Base-by-base conservation (phyloP, 2,329 filamentous ascomycete genomes). In the Aspergillus latus region DNA sequence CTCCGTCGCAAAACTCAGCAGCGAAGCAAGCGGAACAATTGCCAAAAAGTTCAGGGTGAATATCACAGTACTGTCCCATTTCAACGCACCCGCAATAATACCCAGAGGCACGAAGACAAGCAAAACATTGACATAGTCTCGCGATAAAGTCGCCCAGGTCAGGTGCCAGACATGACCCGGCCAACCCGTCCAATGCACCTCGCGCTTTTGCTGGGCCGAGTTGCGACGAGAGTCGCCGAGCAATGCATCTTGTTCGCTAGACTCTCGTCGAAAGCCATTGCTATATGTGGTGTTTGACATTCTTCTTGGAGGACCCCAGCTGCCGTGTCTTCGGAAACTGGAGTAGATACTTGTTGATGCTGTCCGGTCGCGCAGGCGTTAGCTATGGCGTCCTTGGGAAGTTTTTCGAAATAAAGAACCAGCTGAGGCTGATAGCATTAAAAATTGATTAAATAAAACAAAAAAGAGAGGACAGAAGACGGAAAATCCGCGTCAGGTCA, bases 31-130 rank as follows among this genome's bases (percentile, higher is more conserved):
- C 4, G 84, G 84, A 43, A 87, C 79, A 63, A 87, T 87, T 49
- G 84, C 84, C 58, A 86, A 75, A 72, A 87, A 87, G 70, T 87
- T 87, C 65, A 87, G 74, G 43, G 79, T 66, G 69, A 87, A 87
- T 58, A 86, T 77, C n/a, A 78, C 76, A 2, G 80, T 82, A 1
- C 84, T 79, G 62, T 80, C 76, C 79, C 82, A 83, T 21, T 74
- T 69, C 55, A 85, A 52, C 88, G 80, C 62, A 87, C 81, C 83
- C 28, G 84, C 75, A 47, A 85, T 67, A 63, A 88, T 87, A 53
- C 85, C 85, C 37, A 84, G 68, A 2, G 85, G 85, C n/a, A 87
- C 84, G 63, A 86, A 86, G 60, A 87, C 73, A 52, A 88, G 78
- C 16, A 88, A 71, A 49, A 87, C 67, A 64, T 88, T 87, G 59